Conservation (phyloP, 169 alveolate species). For the Cryptosporidium ubiquitum region DNA sequence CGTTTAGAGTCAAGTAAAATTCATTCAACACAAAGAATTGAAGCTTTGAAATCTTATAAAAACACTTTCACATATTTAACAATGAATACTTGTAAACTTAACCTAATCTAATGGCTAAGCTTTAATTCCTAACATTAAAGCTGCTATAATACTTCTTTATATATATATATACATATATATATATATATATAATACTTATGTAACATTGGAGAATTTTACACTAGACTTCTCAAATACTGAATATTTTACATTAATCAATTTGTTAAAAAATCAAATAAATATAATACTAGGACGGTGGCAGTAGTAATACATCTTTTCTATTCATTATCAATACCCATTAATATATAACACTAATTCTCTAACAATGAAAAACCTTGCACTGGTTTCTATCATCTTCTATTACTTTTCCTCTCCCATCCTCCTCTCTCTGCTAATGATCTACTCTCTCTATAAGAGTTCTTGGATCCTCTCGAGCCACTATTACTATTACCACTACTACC, state of each 20-base stretch:
- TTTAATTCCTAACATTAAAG: background rate
- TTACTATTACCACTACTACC: background rate
- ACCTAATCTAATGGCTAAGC: background rate
- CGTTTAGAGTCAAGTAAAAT: too few species aligned
- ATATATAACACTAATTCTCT: background rate
- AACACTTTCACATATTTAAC: too few species aligned
- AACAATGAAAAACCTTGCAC: background rate
- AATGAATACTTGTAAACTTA: too few species aligned
- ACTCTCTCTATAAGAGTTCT: slow-evolving; percentile 50
- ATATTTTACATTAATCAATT: too few species aligned
- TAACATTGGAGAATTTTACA: background rate
- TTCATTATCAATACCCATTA: background rate
- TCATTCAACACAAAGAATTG: too few species aligned
- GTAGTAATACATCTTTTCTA: background rate
- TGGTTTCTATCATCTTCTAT: background rate
- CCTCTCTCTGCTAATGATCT: slow-evolving; percentile 57
- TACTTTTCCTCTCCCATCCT: slow-evolving; percentile 68
- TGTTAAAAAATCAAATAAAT: too few species aligned
- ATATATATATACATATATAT: too few species aligned
- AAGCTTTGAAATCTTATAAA: background rate
- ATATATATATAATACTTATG: too few species aligned
- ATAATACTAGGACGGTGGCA: background rate
- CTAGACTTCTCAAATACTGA: background rate
- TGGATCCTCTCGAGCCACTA: slow-evolving; percentile 26
- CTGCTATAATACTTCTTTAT: background rate